Evolutionary conservation across 805 yeast species (phyloP).

Genomic region (Candida sakaeoensis): DNA sequence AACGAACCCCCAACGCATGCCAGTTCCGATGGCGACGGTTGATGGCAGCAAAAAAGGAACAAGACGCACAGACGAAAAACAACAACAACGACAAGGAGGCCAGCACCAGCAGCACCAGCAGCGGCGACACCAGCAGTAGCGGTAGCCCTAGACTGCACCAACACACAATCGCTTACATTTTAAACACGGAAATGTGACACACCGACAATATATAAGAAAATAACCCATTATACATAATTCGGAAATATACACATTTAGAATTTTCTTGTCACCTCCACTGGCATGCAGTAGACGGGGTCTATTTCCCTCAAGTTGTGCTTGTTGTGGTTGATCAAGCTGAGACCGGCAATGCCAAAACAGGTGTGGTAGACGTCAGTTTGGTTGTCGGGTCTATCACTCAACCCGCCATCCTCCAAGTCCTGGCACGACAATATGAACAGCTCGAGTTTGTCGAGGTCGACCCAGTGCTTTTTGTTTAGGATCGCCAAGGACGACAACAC

Average conservation of each 20-base stretch:
- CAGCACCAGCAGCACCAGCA: too few species aligned
- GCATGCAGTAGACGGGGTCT: constrained; percentile 88
- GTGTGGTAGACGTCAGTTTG: constrained; percentile 94
- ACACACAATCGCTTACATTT: constrained; percentile 26
- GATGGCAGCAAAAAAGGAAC: constrained; percentile 20
- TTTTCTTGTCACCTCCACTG: constrained; percentile 41
- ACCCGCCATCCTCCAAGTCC: constrained; percentile 78
- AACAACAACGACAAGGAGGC: too few species aligned
- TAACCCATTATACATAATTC: constrained; percentile 2
- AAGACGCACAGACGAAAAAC: background rate
- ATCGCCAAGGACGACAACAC: constrained; percentile 73
- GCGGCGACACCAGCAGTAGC: too few species aligned
- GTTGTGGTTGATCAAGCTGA: constrained; percentile 68
- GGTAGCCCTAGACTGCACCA: constrained; percentile 24
- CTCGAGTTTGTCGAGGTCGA: constrained; percentile 59
- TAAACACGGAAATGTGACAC: constrained; percentile 15
- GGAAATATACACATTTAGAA: constrained; percentile 13
- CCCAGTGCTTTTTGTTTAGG: constrained; percentile 67
- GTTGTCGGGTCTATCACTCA: constrained; percentile 87
- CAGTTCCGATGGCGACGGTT: constrained; percentile 85
- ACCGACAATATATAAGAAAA: too few species aligned
- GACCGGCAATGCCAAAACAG: constrained; percentile 82
- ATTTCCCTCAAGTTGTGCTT: constrained; percentile 50
- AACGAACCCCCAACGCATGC: constrained; percentile 85
- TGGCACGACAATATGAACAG: constrained; percentile 74